Evolutionary conservation across 2,329 filamentous ascomycete species (phyloP), one percentile per base, ranked within the genome.

Genomic region (Penicillium sp.): DNA sequence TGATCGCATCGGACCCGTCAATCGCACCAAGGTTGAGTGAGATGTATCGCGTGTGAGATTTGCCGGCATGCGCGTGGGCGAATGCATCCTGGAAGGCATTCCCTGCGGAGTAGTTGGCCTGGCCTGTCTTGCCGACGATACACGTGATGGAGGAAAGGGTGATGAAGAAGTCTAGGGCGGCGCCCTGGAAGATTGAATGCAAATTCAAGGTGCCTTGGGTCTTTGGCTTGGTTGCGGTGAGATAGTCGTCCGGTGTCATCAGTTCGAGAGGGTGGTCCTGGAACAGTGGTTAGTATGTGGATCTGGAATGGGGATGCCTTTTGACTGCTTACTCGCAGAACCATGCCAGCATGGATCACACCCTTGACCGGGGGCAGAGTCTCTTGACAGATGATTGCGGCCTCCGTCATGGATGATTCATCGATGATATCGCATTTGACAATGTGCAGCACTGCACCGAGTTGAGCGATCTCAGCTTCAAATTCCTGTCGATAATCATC

Each of bases 91-190:
- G 49, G 49, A 52, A 52, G 35, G 49, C 49, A 28, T 52, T 52
- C 17, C 49, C 49, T n/a, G 49, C 49, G 14, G 49, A 52, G 17
- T 52, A 52, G 7, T 52, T 52, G 37, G 49, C 49, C 17, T 41
- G 49, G 12, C 49, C 49, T n/a, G 49, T 52, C 37, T 52, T 52
- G 37, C 49, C 37, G 38, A 52, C 49, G 11, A 52, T 41, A 28
- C 34, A 52, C 2, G 49, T 52, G 49, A 52, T 52, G 49, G 49
- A 52, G 8, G 49, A 52, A 52, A 52, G 49, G 3, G 38, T 52
- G 37, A 52, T 41, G 35, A 52, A 52, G 49, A 52, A 52, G 35
- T 52, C 49, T 1, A 52, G 37, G 11, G 34, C 20, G n/a, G 49
- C 17, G 5, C 49, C 20, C 17, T 52, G 34, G 35, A 52, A 52